Conservation (phyloP, 495 filamentous ascomycete genomes). For the Xylaria cubensis region DNA sequence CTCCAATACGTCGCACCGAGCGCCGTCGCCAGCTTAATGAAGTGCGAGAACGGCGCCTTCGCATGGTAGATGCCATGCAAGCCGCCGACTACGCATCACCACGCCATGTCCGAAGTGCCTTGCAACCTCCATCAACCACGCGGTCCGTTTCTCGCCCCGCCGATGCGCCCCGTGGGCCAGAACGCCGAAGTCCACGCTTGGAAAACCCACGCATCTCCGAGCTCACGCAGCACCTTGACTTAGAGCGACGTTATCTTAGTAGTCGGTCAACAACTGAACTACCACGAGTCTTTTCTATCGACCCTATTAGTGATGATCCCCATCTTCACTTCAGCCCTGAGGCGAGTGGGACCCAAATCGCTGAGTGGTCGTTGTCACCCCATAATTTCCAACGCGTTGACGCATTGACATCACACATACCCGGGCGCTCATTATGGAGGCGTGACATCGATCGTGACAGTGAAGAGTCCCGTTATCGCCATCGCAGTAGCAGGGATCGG, state of each 20-base stretch:
- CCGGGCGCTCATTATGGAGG: background rate
- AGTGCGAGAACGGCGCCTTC: conserved; percentile 34
- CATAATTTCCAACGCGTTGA: background rate
- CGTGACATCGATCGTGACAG: background rate
- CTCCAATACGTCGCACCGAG: conserved; percentile 63
- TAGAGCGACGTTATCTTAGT: background rate
- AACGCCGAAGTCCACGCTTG: conserved; percentile 7
- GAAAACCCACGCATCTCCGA: conserved; percentile 7
- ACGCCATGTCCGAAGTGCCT: background rate
- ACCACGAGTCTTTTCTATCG: background rate
- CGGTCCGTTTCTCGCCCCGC: background rate
- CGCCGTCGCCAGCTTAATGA: conserved; percentile 30
- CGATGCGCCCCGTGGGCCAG: background rate
- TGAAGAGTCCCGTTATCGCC: background rate
- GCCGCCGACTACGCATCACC: conserved; percentile 7
- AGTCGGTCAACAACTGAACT: conserved; percentile 2
- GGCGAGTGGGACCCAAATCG: background rate
- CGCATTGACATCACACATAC: background rate
- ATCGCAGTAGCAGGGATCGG: background rate
- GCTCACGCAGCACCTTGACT: conserved; percentile 3
- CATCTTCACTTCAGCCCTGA: background rate
- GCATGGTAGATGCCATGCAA: conserved; percentile 18
- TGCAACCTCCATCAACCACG: background rate
- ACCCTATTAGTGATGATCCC: background rate
- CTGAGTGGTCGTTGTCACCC: conserved; percentile 1